These are phyloP conservation scores for Cryptococcus maquisensis DNA, from an alignment of 1,284 basidiomycete genomes.

Conservation along the genomic window DNA sequence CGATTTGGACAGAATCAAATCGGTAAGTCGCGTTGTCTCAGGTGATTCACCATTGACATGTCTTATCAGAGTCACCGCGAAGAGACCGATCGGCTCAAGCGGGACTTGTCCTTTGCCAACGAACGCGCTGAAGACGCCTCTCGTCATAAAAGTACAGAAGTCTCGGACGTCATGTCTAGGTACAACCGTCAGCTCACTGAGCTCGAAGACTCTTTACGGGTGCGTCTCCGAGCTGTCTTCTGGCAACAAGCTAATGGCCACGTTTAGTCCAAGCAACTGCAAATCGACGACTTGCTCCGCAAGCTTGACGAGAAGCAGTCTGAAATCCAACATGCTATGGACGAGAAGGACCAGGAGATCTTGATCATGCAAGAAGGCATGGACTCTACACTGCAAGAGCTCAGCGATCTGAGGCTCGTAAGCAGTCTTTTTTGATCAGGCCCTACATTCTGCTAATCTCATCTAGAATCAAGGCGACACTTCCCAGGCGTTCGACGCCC, in stretches of 20 bases:
- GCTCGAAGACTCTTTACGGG: conserved; percentile 86
- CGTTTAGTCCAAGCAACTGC: conserved; percentile 79
- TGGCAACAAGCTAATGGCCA: neutral
- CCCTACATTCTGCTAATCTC: neutral
- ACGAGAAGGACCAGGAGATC: conserved; percentile 97
- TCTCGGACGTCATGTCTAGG: conserved; percentile 79
- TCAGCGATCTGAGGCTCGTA: conserved; percentile 82
- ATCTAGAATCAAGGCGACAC: conserved; percentile 71
- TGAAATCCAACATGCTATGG: conserved; percentile 74
- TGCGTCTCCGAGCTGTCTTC: conserved; percentile 48
- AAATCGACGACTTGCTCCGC: conserved; percentile 81
- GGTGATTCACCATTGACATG: neutral
- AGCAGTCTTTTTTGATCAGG: conserved; percentile 5
- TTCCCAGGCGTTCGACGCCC: conserved; percentile 85
- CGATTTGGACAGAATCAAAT: conserved; percentile 92
- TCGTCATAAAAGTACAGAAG: conserved; percentile 87
- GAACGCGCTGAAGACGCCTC: conserved; percentile 94
- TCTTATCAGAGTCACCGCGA: conserved; percentile 73
- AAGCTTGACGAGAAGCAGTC: conserved; percentile 70
- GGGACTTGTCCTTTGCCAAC: conserved; percentile 94
- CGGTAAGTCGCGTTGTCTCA: conserved; percentile 48
- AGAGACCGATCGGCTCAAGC: conserved; percentile 85
- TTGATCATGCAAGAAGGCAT: conserved; percentile 93
- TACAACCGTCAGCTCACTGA: conserved; percentile 96
- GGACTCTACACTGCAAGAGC: conserved; percentile 86